Conservation (phyloP, 176 grass and related monocot species). For the Puya raimondii region DNA sequence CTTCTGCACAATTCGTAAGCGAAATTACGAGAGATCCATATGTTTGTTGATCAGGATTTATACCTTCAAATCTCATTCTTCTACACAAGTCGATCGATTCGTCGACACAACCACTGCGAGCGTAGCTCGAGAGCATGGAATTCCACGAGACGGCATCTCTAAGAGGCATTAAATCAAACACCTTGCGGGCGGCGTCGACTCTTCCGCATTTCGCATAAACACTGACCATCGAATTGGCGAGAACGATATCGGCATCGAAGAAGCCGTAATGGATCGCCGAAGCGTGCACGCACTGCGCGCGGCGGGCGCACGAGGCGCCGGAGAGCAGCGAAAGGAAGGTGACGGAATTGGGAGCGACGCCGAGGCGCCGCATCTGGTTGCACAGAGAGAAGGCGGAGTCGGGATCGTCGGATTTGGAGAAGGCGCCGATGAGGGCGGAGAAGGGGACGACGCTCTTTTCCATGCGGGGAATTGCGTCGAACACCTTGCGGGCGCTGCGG, state of each 20-base stretch:
- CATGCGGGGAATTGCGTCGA: slow-evolving; percentile 8
- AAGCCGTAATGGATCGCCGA: not conserved
- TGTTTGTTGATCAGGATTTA: slow-evolving; percentile 7
- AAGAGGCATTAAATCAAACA: slow-evolving; percentile 19
- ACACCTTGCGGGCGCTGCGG: slow-evolving; percentile 2
- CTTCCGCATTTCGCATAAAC: slow-evolving; percentile 6
- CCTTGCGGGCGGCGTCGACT: slow-evolving; percentile 1
- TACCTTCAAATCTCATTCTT: slow-evolving; percentile 13
- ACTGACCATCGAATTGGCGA: slow-evolving; percentile 15
- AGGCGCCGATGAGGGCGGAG: slow-evolving; percentile 16
- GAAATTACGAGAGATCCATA: slow-evolving; percentile 15
- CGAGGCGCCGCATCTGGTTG: slow-evolving; percentile 7
- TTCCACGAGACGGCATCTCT: slow-evolving; percentile 23
- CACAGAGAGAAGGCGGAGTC: not conserved
- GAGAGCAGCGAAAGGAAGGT: slow-evolving; percentile 17
- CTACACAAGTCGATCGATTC: slow-evolving; percentile 5
- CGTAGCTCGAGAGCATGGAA: slow-evolving; percentile 9
- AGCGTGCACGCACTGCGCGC: slow-evolving; percentile 14
- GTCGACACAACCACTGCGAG: not conserved
- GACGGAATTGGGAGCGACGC: slow-evolving; percentile 15
- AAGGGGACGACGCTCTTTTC: slow-evolving; percentile 15
- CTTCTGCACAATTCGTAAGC: not conserved
- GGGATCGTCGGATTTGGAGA: slow-evolving; percentile 2
- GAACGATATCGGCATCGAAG: slow-evolving; percentile 8
- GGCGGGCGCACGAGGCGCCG: not conserved